Base-by-base conservation (phyloP, 306 rosid species). In the Mimosa pudica region DNA sequence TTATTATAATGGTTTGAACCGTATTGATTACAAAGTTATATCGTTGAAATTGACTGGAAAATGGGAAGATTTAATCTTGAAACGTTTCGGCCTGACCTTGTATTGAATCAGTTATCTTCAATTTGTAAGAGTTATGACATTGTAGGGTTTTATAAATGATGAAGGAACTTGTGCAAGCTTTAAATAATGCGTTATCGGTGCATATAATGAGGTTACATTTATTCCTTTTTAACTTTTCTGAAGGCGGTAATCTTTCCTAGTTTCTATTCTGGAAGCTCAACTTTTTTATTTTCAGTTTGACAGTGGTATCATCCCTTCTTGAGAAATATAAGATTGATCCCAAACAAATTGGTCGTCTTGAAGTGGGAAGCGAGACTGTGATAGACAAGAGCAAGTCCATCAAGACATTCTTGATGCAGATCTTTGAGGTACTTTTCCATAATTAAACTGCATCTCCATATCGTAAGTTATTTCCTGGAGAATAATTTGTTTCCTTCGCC, bases 351-450 rank as follows among this genome's bases (percentile, higher is more conserved):
- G 99, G 99, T 80, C 99, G 99, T 55, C 85, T 96, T 63, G 99
- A 93, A 90, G 99, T 96, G 45, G 99, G 99, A 77, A 96, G 97
- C 13, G 99, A 96, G 89, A 96, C 99, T 70, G 98, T 93, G 76
- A 93, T 96, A 76, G 99, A 96, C 94, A 96, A 96, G 86, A 96
- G 99, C 92, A 96, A 96, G 81, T 96, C 99, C 67, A 93, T 96
- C 77, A 96, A 96, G 94, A 91, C 99, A 74, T 93, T 96, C 90
- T 87, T 93, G 83, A 96, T 96, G 99, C 93, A 87, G 83, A 93
- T 96, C 73, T 96, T 96, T 85, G 99, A 96, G 99, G 99, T 95
- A 79, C 65, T 18, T 44, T 64, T 83, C 72, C 6, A 14, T 8
- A 70, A 55, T 75, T 77, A 51, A 63, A 69, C 42, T 66, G 36